A percentile compares a stretch with the other conserved stretches of the same genome.
These are phyloP conservation scores for Yamadazyma mexicana DNA, from an alignment of 1,139 yeast species.

Conservation along the genomic window DNA sequence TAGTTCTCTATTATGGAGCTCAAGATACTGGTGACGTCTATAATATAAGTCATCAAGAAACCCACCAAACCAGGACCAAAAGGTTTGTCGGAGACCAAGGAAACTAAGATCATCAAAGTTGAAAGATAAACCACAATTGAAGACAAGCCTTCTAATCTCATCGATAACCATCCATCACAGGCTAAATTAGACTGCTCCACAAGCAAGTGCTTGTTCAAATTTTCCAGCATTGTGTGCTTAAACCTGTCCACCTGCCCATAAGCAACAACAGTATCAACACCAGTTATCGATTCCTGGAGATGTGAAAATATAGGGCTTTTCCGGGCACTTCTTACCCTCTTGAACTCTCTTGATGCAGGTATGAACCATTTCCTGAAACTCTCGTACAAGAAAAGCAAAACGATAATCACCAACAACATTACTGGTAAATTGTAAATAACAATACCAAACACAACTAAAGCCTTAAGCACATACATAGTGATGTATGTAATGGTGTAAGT, in stretches of 20 bases:
- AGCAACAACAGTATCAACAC: conserved; percentile 38
- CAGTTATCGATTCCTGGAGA: conserved; percentile 38
- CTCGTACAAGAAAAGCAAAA: conserved; percentile 27
- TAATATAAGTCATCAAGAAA: conserved; percentile 36
- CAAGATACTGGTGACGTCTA: conserved; percentile 31
- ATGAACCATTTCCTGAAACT: conserved; percentile 28
- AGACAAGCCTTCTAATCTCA: conserved; percentile 38
- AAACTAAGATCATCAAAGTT: conserved; percentile 26
- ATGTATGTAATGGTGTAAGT: conserved; percentile 32
- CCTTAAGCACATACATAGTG: conserved; percentile 23
- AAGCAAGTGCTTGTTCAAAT: conserved; percentile 22
- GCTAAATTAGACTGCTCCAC: conserved; percentile 23
- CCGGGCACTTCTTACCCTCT: conserved; percentile 31
- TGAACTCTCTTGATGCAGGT: conserved; percentile 39
- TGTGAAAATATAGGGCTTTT: conserved; percentile 38
- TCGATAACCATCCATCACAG: conserved; percentile 39
- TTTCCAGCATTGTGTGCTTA: conserved; percentile 18
- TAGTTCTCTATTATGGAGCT: conserved; percentile 33
- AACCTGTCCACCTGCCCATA: conserved; percentile 32
- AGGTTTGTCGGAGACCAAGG: conserved; percentile 21
- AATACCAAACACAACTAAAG: conserved; percentile 26
- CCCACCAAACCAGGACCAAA: conserved; percentile 36
- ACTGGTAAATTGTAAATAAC: conserved; percentile 34
- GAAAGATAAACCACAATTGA: conserved; percentile 31
- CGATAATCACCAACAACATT: conserved; percentile 28